Percentiles rank a stretch among this genome's conserved stretches.
These are phyloP conservation scores for Daldinia caldariorum DNA, from an alignment of 495 filamentous ascomycete species.

Conservation along the genomic window DNA sequence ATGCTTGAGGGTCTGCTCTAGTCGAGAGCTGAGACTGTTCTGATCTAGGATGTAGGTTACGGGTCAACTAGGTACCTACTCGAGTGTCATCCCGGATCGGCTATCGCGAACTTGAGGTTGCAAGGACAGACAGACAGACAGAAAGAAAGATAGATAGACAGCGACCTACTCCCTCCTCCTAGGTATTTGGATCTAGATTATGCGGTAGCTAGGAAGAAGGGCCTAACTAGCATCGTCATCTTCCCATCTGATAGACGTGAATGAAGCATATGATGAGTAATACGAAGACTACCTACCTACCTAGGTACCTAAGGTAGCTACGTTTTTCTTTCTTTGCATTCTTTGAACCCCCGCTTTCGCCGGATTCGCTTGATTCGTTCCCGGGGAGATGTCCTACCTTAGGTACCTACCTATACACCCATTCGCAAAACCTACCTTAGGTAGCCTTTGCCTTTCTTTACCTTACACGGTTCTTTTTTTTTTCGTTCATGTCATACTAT, in stretches of 20 bases:
- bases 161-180: background rate
- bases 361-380: too few relatives aligned
- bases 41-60: too few relatives aligned
- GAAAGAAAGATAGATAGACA: too few relatives aligned
- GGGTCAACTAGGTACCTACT: background rate
- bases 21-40: background rate
- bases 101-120: background rate
- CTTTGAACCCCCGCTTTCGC: too few relatives aligned
- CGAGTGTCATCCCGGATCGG: background rate
- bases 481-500: too few relatives aligned
- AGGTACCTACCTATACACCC: too few relatives aligned
- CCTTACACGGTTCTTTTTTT: too few relatives aligned
- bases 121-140: background rate
- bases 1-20: slow-evolving; percentile 32
- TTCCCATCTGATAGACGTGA: slow-evolving; percentile 14
- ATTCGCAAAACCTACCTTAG: too few relatives aligned
- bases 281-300: slow-evolving; percentile 1
- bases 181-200: slow-evolving; percentile 14
- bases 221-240: background rate
- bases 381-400: too few relatives aligned
- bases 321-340: too few relatives aligned
- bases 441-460: too few relatives aligned
- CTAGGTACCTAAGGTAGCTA: too few relatives aligned
- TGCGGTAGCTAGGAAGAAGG: background rate
- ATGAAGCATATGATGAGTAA: slow-evolving; percentile 27